Evolutionary conservation across 768 basidiomycete species (phyloP).

Genomic region (Phlegmacium glaucopus): DNA sequence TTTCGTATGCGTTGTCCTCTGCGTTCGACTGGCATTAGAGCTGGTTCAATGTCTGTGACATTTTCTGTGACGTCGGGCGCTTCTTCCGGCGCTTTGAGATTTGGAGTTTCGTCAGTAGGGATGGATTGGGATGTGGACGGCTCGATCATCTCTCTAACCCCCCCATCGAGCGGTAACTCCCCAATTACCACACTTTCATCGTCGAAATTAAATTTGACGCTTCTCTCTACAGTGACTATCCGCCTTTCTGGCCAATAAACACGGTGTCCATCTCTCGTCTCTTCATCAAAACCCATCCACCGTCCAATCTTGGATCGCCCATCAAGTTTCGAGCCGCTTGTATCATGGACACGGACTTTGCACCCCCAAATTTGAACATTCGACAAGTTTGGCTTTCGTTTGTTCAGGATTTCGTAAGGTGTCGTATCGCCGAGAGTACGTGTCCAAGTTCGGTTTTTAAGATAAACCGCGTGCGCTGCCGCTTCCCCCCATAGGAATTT

Average conservation of each 20-base stretch:
- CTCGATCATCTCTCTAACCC: not conserved
- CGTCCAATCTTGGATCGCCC: slow-evolving; percentile 18
- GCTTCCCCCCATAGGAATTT: slow-evolving; percentile 27
- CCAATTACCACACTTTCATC: not conserved
- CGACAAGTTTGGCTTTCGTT: slow-evolving; percentile 13
- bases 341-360: slow-evolving; percentile 19
- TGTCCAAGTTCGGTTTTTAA: slow-evolving; percentile 14
- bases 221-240: not conserved
- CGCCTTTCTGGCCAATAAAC: not conserved
- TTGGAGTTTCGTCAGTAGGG: too few relatives aligned
- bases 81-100: too few relatives aligned
- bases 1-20: too few relatives aligned
- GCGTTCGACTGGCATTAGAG: too few relatives aligned
- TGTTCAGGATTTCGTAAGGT: slow-evolving; percentile 8
- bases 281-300: slow-evolving; percentile 34
- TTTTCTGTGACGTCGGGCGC: too few relatives aligned
- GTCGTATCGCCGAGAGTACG: slow-evolving; percentile 7
- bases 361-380: slow-evolving; percentile 11
- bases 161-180: not conserved
- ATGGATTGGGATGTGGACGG: not conserved
- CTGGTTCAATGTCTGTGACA: too few relatives aligned
- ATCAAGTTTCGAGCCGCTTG: slow-evolving; percentile 22
- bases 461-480: slow-evolving; percentile 6
- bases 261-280: slow-evolving; percentile 24
- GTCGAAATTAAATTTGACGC: not conserved